Conservation (phyloP, 1,139 yeast species). For the Candida sanyaensis region DNA sequence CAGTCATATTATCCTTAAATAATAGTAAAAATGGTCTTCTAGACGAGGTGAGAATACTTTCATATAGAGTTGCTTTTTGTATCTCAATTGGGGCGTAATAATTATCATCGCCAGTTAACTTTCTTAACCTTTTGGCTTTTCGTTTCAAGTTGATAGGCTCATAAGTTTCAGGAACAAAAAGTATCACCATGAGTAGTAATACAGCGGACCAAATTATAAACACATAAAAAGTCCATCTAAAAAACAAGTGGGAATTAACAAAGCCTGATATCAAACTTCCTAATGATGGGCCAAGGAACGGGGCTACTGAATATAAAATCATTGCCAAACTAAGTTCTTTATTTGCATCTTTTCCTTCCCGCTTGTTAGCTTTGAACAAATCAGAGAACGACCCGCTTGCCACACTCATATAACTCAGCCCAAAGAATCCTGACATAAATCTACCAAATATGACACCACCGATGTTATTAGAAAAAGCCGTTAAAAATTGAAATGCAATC, state of each 20-base stretch:
- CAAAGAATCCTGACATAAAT: conserved; percentile 35
- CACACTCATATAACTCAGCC: conserved; percentile 36
- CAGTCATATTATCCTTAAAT: conserved; percentile 62
- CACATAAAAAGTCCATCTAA: conserved; percentile 51
- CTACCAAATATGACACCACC: conserved; percentile 35
- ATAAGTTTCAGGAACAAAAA: conserved; percentile 54
- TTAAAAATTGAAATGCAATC: conserved; percentile 27
- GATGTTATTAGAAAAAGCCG: conserved; percentile 28
- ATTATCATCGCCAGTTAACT: conserved; percentile 38
- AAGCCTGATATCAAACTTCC: conserved; percentile 36
- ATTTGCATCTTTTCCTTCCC: conserved; percentile 17
- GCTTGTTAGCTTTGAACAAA: conserved; percentile 22
- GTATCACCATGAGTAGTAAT: conserved; percentile 28
- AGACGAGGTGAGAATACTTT: conserved; percentile 39
- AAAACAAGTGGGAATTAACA: conserved; percentile 26
- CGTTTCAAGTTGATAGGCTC: conserved; percentile 45
- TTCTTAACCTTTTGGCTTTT: conserved; percentile 48
- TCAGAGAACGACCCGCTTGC: conserved; percentile 38
- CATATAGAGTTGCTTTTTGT: conserved; percentile 21
- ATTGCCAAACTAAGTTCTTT: conserved; percentile 29
- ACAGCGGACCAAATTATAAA: conserved; percentile 35
- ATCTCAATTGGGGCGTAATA: conserved; percentile 53
- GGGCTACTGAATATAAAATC: conserved; percentile 31
- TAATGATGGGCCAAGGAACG: conserved; percentile 35
- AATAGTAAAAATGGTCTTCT: conserved; percentile 57